These are phyloP conservation scores for Arthrobotrys megalospora DNA, from an alignment of 2,329 filamentous ascomycete genomes.

Conservation along the genomic window DNA sequence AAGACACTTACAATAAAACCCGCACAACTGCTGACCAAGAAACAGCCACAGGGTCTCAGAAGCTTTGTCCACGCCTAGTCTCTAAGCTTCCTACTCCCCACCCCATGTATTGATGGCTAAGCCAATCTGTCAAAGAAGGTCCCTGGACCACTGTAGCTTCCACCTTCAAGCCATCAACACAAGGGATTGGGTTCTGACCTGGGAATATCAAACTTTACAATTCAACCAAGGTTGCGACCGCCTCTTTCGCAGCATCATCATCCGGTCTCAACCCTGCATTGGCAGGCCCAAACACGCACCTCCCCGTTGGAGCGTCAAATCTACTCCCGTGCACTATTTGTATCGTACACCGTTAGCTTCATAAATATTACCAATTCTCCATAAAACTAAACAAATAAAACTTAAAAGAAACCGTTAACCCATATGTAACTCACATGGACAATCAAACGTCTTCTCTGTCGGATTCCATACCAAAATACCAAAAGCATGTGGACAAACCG, in stretches of 20 bases:
- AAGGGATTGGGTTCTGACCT: no score
- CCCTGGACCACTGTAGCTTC: no score
- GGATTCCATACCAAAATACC: constrained; percentile 20
- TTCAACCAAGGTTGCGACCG: not conserved
- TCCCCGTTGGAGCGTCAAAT: constrained; percentile 29
- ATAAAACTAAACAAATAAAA: not conserved
- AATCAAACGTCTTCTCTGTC: constrained; percentile 18
- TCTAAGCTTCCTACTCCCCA: no score
- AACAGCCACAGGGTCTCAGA: no score
- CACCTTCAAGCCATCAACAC: no score
- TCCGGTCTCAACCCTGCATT: constrained; percentile 11
- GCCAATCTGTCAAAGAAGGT: no score
- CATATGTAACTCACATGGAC: constrained; percentile 23
- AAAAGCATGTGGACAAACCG: constrained; percentile 22
- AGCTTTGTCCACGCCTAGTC: no score
- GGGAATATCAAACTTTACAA: not conserved
- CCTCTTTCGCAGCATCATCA: constrained; percentile 21
- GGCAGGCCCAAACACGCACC: constrained; percentile 20
- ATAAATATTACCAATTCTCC: not conserved
- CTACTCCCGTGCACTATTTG: constrained; percentile 33
- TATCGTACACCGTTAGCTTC: not conserved
- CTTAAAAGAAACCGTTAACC: not conserved
- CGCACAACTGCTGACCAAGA: no score
- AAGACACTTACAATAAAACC: no score
- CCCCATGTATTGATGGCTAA: no score